Percentiles rank a stretch among this genome's conserved stretches.
These are phyloP conservation scores for Pisolithus tinctorius DNA, from an alignment of 768 basidiomycete species.

Conservation along the genomic window DNA sequence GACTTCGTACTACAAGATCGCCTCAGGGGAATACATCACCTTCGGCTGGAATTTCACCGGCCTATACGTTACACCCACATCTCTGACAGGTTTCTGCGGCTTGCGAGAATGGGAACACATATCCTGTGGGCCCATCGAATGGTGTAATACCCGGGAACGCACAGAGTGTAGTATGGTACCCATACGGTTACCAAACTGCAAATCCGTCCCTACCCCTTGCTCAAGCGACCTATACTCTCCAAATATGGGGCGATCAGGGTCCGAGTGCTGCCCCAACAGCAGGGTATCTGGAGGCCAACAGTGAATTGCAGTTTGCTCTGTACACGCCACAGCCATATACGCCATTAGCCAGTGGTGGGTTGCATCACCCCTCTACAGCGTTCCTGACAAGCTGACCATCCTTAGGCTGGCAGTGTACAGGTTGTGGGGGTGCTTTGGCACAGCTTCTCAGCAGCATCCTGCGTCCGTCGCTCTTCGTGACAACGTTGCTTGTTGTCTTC, in stretches of 20 bases:
- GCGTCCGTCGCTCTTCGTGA: slow-evolving; percentile 28
- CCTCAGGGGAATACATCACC: slow-evolving; percentile 45
- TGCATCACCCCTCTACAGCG: not conserved
- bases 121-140: slow-evolving; percentile 53
- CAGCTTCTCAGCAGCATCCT: slow-evolving; percentile 26
- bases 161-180: slow-evolving; percentile 52
- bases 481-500: slow-evolving; percentile 25
- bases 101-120: slow-evolving; percentile 64
- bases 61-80: slow-evolving; percentile 43
- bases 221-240: slow-evolving; percentile 53
- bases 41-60: slow-evolving; percentile 74
- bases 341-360: slow-evolving; percentile 38
- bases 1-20: slow-evolving; percentile 64
- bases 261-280: slow-evolving; percentile 39
- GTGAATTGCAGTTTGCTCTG: slow-evolving; percentile 49
- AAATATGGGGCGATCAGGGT: slow-evolving; percentile 51
- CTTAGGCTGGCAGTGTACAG: slow-evolving; percentile 23
- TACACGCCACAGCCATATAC: slow-evolving; percentile 56
- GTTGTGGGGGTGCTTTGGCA: slow-evolving; percentile 25
- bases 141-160: slow-evolving; percentile 46
- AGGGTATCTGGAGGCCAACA: slow-evolving; percentile 50
- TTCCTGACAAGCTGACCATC: not conserved
- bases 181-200: slow-evolving; percentile 45
- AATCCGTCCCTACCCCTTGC: slow-evolving; percentile 51
- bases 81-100: slow-evolving; percentile 59